Evolutionary conservation across 306 rosid species (phyloP), one percentile per base, ranked within the genome.

Genomic region (Prosopis cineraria): DNA sequence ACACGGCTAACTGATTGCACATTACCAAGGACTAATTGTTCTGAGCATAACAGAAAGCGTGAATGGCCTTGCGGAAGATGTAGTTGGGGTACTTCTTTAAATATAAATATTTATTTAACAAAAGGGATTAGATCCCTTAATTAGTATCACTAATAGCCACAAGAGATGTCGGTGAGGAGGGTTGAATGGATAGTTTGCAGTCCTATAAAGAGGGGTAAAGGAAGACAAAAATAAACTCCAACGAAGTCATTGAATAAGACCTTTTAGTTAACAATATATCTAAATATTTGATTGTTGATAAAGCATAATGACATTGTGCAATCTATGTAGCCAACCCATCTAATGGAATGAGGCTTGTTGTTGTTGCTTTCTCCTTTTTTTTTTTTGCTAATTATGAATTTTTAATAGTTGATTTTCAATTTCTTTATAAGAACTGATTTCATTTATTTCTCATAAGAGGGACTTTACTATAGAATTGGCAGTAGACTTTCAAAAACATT

Each of bases 401-500:
- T 12, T 8, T 65, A 19, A 67, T 34, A 13, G 40, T 22, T 55
- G 33, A 67, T 29, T 37, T 67, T 22, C 31, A n/a, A 68, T 41
- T 7, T 25, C 24, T 43, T 41, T 14, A 39, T 6, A 41, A 43
- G 56, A 9, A 41, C 19, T 67, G 22, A 12, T 19, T 41, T 68
- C 3, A 6, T 41, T 40, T 3, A 30, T 24, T 68, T 68, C n/a
- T 41, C 34, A 10, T 41, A 40, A 40, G 50, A 43, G 58, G 14
- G 16, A 27, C 39, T 14, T 6, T 20, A 40, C 36, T 25, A 29
- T 69, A 37, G 73, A 60, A 60, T 0, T 60, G 67, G 66, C 2
- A 53, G 1, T 30, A 45, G 37, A 77, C 58, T 39, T 56, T 14
- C 71, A 58, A 27, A 55, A 48, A 39, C 13, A 70, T 70, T 73